These are phyloP conservation scores for Fagopyrum homotropicum DNA, from an alignment of 148 eudicot genomes.

Conservation along the genomic window DNA sequence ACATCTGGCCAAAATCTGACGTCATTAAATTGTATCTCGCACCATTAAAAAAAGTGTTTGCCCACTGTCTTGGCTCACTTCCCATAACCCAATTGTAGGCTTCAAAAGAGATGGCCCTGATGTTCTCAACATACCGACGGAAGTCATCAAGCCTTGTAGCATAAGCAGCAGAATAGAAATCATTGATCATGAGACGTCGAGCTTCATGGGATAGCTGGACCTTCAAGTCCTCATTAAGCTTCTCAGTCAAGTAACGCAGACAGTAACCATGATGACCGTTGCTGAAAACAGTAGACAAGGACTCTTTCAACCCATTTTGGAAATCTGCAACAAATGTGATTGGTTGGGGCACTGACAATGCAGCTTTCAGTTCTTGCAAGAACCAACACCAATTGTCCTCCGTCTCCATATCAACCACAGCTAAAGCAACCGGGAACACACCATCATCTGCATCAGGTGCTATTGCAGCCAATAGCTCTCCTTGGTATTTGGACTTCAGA, in stretches of 20 bases:
- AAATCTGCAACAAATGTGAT: conserved; percentile 54
- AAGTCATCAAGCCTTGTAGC: conserved; percentile 41
- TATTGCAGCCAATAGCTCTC: conserved; percentile 41
- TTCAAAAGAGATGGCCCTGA: conserved; percentile 49
- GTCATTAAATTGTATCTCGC: conserved; percentile 47
- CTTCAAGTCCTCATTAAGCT: conserved; percentile 45
- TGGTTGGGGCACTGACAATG: conserved; percentile 25
- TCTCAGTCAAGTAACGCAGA: conserved; percentile 46
- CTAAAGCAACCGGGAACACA: conserved; percentile 49
- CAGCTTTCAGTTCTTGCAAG: conserved; percentile 38
- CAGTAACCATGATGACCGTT: conserved; percentile 44
- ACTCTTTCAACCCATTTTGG: conserved; percentile 47
- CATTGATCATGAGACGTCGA: conserved; percentile 51
- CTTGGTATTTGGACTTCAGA: conserved; percentile 44
- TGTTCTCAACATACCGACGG: conserved; percentile 29
- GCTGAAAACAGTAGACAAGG: conserved; percentile 34
- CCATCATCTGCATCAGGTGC: conserved; percentile 60
- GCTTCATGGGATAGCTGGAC: conserved; percentile 52
- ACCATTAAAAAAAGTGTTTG: conserved; percentile 46
- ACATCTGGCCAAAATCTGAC: conserved; percentile 38
- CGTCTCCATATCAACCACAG: conserved; percentile 48
- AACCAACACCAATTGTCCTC: conserved; percentile 59
- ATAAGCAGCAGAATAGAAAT: conserved; percentile 53
- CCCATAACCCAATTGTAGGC: conserved; percentile 52
- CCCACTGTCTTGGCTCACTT: conserved; percentile 53